Evolutionary conservation across 495 filamentous ascomycete genomes (phyloP).

Genomic region (Hypoxylon fragiforme): DNA sequence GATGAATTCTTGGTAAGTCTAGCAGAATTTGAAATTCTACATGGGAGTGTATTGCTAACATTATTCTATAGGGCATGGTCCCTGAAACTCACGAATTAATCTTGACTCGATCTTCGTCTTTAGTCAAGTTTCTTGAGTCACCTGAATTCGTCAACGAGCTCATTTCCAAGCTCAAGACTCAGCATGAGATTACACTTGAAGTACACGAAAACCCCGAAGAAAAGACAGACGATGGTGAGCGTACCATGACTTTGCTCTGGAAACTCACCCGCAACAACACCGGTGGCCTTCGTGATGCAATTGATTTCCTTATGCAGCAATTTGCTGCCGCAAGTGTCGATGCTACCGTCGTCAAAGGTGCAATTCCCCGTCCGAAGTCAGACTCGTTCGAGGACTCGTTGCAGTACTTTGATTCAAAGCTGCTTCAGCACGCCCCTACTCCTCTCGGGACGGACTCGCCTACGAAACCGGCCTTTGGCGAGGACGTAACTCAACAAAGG

Average conservation of each 20-base stretch:
- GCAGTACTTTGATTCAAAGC: conserved; percentile 93
- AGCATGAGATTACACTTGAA: conserved; percentile 86
- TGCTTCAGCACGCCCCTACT: conserved; percentile 86
- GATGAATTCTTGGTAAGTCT: conserved; percentile 82
- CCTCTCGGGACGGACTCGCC: conserved; percentile 82
- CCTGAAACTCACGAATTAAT: conserved; percentile 92
- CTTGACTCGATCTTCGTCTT: conserved; percentile 69
- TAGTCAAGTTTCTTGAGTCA: conserved; percentile 78
- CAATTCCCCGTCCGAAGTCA: conserved; percentile 93
- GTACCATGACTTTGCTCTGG: conserved; percentile 55
- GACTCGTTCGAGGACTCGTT: conserved; percentile 97
- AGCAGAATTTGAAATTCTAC: background rate
- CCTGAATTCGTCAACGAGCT: conserved; percentile 76
- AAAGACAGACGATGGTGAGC: conserved; percentile 55
- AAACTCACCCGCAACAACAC: conserved; percentile 96
- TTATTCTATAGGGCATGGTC: conserved; percentile 74
- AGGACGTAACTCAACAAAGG: conserved; percentile 73
- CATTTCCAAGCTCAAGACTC: conserved; percentile 78
- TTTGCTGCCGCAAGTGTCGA: conserved; percentile 84
- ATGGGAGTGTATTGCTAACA: conserved; percentile 34
- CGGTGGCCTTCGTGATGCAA: conserved; percentile 90
- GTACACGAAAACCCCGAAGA: conserved; percentile 62
- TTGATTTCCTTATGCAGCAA: conserved; percentile 86
- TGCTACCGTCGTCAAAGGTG: conserved; percentile 82
- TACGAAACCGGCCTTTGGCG: conserved; percentile 73